These are phyloP conservation scores for Przewalskia tangutica DNA, from an alignment of 257 asterid genomes.

Conservation along the genomic window DNA sequence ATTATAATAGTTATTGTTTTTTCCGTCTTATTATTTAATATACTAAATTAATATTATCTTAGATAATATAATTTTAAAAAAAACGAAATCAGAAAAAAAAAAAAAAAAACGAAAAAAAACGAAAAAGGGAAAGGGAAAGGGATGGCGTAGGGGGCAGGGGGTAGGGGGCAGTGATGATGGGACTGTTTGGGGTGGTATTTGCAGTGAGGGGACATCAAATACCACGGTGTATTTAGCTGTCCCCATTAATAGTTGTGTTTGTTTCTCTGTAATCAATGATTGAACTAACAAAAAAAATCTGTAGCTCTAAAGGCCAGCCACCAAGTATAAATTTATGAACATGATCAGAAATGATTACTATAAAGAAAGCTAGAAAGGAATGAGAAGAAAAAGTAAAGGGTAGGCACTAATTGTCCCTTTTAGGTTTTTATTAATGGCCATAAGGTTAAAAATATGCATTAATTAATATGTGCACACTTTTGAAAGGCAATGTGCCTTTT, in stretches of 20 bases:
- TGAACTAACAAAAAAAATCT: constrained; percentile 17
- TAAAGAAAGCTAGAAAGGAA: constrained; percentile 15
- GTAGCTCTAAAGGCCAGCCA: constrained; percentile 12
- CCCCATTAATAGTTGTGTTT: not conserved
- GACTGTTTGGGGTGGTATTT: too few species aligned
- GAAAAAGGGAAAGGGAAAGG: too few species aligned
- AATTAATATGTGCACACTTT: constrained; percentile 25
- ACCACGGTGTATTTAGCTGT: too few species aligned
- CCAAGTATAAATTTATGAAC: constrained; percentile 25
- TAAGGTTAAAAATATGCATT: constrained; percentile 25
- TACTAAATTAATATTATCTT: too few species aligned
- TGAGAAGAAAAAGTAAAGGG: constrained; percentile 19
- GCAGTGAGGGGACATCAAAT: too few species aligned
- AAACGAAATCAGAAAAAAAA: too few species aligned
- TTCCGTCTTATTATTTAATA: too few species aligned
- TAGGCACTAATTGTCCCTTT: constrained; percentile 37
- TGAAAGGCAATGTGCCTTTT: constrained; percentile 48
- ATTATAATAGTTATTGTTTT: too few species aligned
- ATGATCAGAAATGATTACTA: constrained; percentile 50
- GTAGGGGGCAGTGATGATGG: too few species aligned
- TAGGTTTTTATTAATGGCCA: constrained; percentile 20
- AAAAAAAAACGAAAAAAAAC: too few species aligned
- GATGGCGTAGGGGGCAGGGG: too few species aligned
- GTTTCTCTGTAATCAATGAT: constrained; percentile 28
- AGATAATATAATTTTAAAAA: too few species aligned